Evolutionary conservation across 306 rosid genomes (phyloP), one percentile per base, ranked within the genome.

Genomic region (Acmispon strigosus): DNA sequence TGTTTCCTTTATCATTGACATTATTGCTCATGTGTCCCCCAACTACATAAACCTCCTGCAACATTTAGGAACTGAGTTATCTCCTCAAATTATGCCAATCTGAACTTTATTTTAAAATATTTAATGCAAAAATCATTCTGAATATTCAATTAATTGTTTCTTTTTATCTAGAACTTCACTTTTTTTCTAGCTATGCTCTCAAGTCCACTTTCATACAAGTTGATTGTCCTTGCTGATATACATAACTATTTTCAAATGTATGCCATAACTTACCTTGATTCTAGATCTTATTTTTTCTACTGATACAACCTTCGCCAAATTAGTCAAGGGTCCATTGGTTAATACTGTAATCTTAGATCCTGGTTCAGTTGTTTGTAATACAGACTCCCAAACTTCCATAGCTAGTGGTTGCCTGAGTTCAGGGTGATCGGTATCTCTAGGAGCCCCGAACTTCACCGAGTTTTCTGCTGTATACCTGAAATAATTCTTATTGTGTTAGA

Each of bases 301-400:
- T 0, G 86, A 78, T 8, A 82, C 58, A 67, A 82, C 82, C 81
- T 85, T 91, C 20, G 97, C 97, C 72, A 94, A 83, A 83, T 78
- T 89, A 74, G 99, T 94, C 81, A 94, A 81, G 49, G 99, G 99
- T 41, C 99, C 99, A 76, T 87, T 91, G 55, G 96, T 87, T 42
- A 94, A 84, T 34, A 94, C 81, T 9, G 96, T 84, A 74, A 94
- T 69, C 85, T 89, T 87, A 17, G 91, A 75, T 29, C 77, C 81
- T 45, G 88, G 77, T 22, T 89, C 73, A 67, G 78, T 48, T 83
- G 79, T 63, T 77, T 74, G 78, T 83, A 91, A 61, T 19, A 81
- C 20, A 32, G 95, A 75, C 16, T 82, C 80, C 96, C 99, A 94
- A 78, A 89, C 79, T 79, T 94, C 99, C 78, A 62, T 45, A 11